phyloP scores from a whole-genome alignment of 2,329 filamentous ascomycete genomes.

The Fusarium sp. region DNA sequence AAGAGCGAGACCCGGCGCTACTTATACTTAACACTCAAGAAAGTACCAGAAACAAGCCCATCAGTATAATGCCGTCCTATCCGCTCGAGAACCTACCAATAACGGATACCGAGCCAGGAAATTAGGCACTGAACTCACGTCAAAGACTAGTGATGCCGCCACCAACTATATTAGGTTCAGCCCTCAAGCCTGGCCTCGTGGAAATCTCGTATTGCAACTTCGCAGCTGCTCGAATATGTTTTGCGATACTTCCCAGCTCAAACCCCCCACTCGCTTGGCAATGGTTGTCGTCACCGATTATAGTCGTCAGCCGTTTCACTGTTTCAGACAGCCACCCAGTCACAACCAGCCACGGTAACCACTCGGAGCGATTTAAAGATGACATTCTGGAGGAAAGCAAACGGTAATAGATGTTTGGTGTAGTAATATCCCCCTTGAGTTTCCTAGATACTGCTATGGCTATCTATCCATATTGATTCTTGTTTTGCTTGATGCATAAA shows the following conservation, averaged over 20 bases:
- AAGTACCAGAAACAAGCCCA: not conserved
- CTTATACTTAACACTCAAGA: not conserved
- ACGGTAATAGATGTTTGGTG: not conserved
- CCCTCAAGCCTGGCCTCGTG: no score
- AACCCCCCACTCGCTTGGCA: no score
- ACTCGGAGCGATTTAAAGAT: not conserved
- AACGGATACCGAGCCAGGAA: no score
- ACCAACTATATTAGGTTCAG: no score
- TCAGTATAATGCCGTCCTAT: not conserved
- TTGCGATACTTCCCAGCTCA: no score
- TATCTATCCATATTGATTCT: not conserved
- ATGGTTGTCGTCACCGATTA: no score
- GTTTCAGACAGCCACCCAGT: not conserved
- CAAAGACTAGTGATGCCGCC: no score
- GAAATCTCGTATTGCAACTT: no score
- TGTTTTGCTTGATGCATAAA: not conserved
- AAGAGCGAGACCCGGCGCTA: not conserved
- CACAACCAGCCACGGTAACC: not conserved
- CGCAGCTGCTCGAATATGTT: no score
- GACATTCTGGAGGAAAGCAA: not conserved
- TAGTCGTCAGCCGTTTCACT: no score
- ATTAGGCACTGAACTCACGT: no score
- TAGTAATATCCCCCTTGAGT: accelerated
- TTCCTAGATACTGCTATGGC: not conserved
- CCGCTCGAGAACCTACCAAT: not conserved